phyloP scores from a whole-genome alignment of 139 green algal genomes.

The Dunaliella sp. region DNA sequence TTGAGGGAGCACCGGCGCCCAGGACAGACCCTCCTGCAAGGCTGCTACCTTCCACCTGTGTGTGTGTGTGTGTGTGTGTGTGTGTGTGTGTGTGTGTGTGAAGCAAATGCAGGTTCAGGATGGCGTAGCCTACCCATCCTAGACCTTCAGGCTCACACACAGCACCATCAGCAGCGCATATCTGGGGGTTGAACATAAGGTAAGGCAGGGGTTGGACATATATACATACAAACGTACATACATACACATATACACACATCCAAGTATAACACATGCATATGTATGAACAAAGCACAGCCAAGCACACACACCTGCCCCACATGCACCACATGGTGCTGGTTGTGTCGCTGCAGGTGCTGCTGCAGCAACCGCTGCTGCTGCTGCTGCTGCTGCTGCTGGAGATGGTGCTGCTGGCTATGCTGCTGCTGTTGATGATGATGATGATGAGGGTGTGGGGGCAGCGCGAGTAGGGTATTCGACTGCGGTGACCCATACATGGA shows the following conservation, averaged over 20 bases:
- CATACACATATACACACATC: too few species aligned
- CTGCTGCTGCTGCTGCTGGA: neutral
- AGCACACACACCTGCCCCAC: too few species aligned
- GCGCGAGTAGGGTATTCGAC: neutral
- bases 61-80: neutral
- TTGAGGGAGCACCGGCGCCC: neutral
- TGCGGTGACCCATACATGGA: neutral
- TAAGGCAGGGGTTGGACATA: too few species aligned
- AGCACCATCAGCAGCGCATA: too few species aligned
- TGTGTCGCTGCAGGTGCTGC: neutral
- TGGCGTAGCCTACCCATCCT: too few species aligned
- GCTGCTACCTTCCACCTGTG: neutral
- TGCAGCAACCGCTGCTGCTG: neutral
- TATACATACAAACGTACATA: too few species aligned
- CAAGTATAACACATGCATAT: too few species aligned
- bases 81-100: neutral
- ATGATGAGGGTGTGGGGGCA: neutral
- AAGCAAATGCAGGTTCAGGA: too few species aligned
- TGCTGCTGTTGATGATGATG: neutral
- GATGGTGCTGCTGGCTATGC: neutral
- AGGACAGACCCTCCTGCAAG: neutral
- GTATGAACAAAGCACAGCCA: too few species aligned
- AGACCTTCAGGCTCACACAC: too few species aligned
- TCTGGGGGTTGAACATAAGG: too few species aligned
- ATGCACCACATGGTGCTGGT: neutral